These are phyloP conservation scores for Trichoderma hamatum DNA, from an alignment of 2,329 filamentous ascomycete species.

Conservation along the genomic window DNA sequence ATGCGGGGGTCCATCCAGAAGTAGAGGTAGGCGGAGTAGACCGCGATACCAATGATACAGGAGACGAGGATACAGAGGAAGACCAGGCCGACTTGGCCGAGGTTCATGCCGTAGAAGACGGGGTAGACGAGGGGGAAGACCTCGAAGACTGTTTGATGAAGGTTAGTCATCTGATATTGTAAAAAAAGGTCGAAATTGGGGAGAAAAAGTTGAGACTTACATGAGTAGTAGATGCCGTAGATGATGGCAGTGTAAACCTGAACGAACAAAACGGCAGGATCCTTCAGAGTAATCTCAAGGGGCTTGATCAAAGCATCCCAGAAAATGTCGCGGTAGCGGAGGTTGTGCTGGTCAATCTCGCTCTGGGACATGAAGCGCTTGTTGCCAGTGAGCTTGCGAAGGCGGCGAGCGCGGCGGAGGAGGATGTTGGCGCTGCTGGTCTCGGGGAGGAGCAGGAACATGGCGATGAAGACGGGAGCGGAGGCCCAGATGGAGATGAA, in stretches of 20 bases:
- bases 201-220: conserved; percentile 32
- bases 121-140: conserved; percentile 68
- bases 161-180: conserved; percentile 24
- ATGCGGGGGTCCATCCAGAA: conserved; percentile 57
- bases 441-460: conserved; percentile 67
- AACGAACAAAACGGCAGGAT: conserved; percentile 64
- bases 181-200: neutral
- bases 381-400: conserved; percentile 64
- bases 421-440: conserved; percentile 63
- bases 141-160: conserved; percentile 53
- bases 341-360: conserved; percentile 64
- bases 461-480: conserved; percentile 59
- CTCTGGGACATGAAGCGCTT: conserved; percentile 60
- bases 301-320: conserved; percentile 64
- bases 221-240: conserved; percentile 65
- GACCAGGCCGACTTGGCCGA: conserved; percentile 60
- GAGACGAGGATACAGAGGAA: conserved; percentile 64
- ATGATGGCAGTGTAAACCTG: conserved; percentile 64
- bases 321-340: conserved; percentile 51
- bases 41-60: conserved; percentile 53
- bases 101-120: conserved; percentile 60
- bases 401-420: conserved; percentile 61
- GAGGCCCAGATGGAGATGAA: conserved; percentile 67
- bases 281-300: conserved; percentile 61
- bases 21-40: conserved; percentile 56